Evolutionary conservation across 75 land plant species (phyloP), one percentile per base, ranked within the genome.

Genomic region (Selaginella moellendorffii): DNA sequence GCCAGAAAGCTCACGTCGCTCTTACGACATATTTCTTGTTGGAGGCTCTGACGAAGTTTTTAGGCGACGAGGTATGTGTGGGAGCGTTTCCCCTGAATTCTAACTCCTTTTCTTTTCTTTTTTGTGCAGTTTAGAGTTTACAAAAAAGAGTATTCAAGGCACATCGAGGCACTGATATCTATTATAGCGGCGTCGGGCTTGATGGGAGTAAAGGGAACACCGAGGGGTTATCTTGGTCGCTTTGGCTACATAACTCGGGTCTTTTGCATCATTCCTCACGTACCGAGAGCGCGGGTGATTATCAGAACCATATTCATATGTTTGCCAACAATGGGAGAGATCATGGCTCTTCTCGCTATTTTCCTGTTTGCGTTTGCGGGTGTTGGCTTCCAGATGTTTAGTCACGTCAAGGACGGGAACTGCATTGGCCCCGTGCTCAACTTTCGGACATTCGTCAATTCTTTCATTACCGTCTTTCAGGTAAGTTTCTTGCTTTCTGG

Each of bases 401-500:
- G 58, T 1, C 28, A 61, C 9, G 63, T 72, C 14, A 58, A 51
- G 24, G 63, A 61, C 31, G 77, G 77, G 10, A 65, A 19, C 17
- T 70, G 77, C n/a, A n/a, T 75, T 26, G 59, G 66, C 14, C 27
- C 27, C 26, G 64, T 62, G 1, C 30, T 75, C 23, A 69, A 65
- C 21, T 75, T 75, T 61, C 30, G 27, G 9, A 23, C 25, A 17
- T 75, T 75, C 25, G 28, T 30, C 1, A 31, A 23, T 22, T 64
- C 77, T 12, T 75, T 75, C 51, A 54, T 75, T 22, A 53, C 65
- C 24, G 62, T 64, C 30, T 75, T 75, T 42, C 77, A 75, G 77
- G 77, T 75, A 8, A 21, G 19, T 5, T 5, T 36, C 14, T 36
- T 5, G 14, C 46, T 5, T 36, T n/a, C n/a, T n/a, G n/a, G n/a